These are phyloP conservation scores for Saccharomycopsis crataegensis DNA, from an alignment of 1,139 yeast genomes.

Conservation along the genomic window DNA sequence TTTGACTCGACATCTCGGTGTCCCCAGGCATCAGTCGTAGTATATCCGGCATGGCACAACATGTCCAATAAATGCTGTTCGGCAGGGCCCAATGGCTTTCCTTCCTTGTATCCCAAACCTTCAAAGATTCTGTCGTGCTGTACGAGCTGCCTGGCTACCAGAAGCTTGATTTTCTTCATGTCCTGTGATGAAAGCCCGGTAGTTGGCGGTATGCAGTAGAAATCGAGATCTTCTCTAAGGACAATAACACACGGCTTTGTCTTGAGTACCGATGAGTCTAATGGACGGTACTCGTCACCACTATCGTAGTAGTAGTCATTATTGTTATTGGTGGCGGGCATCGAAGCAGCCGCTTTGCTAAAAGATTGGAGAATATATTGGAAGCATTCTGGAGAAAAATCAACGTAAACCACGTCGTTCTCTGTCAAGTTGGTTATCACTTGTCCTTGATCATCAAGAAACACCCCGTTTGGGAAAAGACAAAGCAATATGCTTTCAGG, in stretches of 20 bases:
- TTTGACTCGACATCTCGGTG: constrained; percentile 77
- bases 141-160: constrained; percentile 60
- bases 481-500: constrained; percentile 89
- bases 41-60: constrained; percentile 88
- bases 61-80: constrained; percentile 92
- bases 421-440: constrained; percentile 73
- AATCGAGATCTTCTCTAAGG: constrained; percentile 88
- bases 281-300: constrained; percentile 50
- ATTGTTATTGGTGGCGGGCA: constrained; percentile 30
- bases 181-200: constrained; percentile 32
- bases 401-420: constrained; percentile 68
- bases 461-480: constrained; percentile 84
- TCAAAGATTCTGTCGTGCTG: constrained; percentile 58
- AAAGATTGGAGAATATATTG: constrained; percentile 71
- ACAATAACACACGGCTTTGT: constrained; percentile 85
- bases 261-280: constrained; percentile 12
- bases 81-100: constrained; percentile 70
- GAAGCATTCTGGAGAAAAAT: constrained; percentile 82
- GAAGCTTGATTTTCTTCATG: constrained; percentile 58
- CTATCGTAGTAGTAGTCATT: constrained; percentile 25
- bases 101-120: constrained; percentile 48
- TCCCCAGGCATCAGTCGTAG: constrained; percentile 72
- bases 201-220: constrained; percentile 77
- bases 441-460: constrained; percentile 65
- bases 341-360: constrained; percentile 34